phyloP scores from a whole-genome alignment of 2,329 filamentous ascomycete genomes.

The Teratosphaeria nubilosa region DNA sequence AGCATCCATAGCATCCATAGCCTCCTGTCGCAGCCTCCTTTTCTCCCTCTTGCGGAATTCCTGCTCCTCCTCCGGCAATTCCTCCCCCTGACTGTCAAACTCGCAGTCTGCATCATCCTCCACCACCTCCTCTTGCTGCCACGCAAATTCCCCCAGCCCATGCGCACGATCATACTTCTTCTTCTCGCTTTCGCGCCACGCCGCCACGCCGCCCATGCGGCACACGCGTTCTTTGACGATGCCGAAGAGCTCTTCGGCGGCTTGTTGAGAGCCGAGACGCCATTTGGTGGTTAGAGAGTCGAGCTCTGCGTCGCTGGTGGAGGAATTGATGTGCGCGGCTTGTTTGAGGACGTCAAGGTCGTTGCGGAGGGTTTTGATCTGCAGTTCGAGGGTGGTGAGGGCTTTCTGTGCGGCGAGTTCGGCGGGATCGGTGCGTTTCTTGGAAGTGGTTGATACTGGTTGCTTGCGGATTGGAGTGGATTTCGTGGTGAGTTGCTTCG shows the following conservation, averaged over 20 bases:
- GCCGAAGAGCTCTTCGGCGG: slow-evolving; percentile 58
- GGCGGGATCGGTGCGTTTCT: slow-evolving; percentile 13
- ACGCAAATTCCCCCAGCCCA: slow-evolving; percentile 22
- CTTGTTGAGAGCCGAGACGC: slow-evolving; percentile 49
- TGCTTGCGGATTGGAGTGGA: slow-evolving; percentile 27
- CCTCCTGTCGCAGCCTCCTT: slow-evolving; percentile 41
- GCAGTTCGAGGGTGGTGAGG: slow-evolving; percentile 16
- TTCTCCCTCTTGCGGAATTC: slow-evolving; percentile 38
- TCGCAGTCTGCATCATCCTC: slow-evolving; percentile 29
- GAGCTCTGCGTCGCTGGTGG: slow-evolving; percentile 44
- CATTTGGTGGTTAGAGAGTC: slow-evolving; percentile 49
- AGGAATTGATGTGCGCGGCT: slow-evolving; percentile 41
- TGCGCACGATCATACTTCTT: slow-evolving; percentile 21
- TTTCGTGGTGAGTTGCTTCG: slow-evolving; percentile 5
- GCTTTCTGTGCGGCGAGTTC: slow-evolving; percentile 16
- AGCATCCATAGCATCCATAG: slow-evolving; percentile 27
- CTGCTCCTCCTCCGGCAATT: slow-evolving; percentile 29
- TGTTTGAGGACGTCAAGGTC: slow-evolving; percentile 45
- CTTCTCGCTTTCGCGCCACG: slow-evolving; percentile 34
- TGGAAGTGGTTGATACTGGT: slow-evolving; percentile 18
- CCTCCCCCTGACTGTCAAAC: slow-evolving; percentile 24
- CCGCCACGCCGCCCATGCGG: slow-evolving; percentile 52
- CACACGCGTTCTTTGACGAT: slow-evolving; percentile 50
- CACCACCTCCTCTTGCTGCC: slow-evolving; percentile 23
- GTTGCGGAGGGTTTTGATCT: slow-evolving; percentile 32